Evolutionary conservation across 768 basidiomycete genomes (phyloP).

Genomic region (Daedaleopsis sinensis): DNA sequence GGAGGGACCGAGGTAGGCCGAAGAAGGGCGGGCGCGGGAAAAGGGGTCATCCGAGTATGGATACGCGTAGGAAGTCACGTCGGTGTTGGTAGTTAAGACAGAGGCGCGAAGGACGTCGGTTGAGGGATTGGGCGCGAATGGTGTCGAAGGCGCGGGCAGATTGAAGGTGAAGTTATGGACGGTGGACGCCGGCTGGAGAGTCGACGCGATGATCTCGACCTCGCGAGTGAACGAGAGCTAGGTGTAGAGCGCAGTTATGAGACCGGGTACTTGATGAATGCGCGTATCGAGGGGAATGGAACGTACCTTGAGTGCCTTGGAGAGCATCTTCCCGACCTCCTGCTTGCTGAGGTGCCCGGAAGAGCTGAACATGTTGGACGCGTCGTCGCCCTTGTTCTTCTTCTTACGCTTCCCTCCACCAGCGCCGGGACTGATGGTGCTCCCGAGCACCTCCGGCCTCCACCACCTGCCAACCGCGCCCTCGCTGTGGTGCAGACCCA

Average conservation of each 20-base stretch:
- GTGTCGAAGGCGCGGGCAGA: slow-evolving; percentile 74
- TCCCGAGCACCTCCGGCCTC: slow-evolving; percentile 89
- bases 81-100: slow-evolving; percentile 60
- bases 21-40: slow-evolving; percentile 65
- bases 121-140: slow-evolving; percentile 73
- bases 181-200: slow-evolving; percentile 89
- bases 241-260: slow-evolving; percentile 8
- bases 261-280: neutral
- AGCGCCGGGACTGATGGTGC: slow-evolving; percentile 82
- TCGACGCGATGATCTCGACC: slow-evolving; percentile 94
- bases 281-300: neutral
- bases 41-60: slow-evolving; percentile 80
- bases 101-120: slow-evolving; percentile 75
- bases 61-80: slow-evolving; percentile 68
- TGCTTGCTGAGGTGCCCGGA: slow-evolving; percentile 82
- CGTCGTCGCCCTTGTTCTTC: slow-evolving; percentile 61
- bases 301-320: slow-evolving; percentile 84
- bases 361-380: slow-evolving; percentile 62
- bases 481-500: slow-evolving; percentile 80
- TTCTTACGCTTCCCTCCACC: slow-evolving; percentile 57
- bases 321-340: slow-evolving; percentile 88
- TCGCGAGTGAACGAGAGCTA: slow-evolving; percentile 91
- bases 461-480: slow-evolving; percentile 89
- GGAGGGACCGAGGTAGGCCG: slow-evolving; percentile 73
- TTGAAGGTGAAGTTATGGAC: slow-evolving; percentile 92